Conservation (phyloP, 1,284 basidiomycete species). For the Austroboletus niveus region DNA sequence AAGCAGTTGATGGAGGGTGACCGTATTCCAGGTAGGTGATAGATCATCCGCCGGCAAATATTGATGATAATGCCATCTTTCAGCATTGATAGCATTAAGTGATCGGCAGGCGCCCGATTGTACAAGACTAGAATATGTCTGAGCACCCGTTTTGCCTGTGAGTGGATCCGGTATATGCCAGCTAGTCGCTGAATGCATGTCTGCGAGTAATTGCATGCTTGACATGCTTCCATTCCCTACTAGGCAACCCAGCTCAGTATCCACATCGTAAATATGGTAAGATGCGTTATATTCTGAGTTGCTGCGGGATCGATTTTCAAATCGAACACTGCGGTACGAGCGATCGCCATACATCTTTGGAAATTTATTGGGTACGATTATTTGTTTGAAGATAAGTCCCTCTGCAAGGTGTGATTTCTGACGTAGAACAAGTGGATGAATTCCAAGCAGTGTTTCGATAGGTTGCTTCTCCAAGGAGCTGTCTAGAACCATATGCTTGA, state of each 20-base stretch:
- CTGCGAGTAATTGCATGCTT: slow-evolving; percentile 39
- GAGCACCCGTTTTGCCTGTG: slow-evolving; percentile 43
- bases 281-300: too few species aligned
- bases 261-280: slow-evolving; percentile 40
- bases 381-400: slow-evolving; percentile 19
- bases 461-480: too few species aligned
- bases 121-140: slow-evolving; percentile 43
- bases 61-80: too few species aligned
- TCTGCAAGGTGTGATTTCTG: slow-evolving; percentile 10
- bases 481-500: too few species aligned
- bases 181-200: slow-evolving; percentile 47
- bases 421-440: slow-evolving; percentile 37
- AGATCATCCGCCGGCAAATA: too few species aligned
- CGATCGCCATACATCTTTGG: too few species aligned
- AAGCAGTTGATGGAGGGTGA: too few species aligned
- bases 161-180: slow-evolving; percentile 41
- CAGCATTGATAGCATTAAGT: too few species aligned
- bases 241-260: slow-evolving; percentile 40
- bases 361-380: slow-evolving; percentile 34
- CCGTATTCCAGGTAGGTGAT: too few species aligned
- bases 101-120: slow-evolving; percentile 16
- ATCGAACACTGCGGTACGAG: background rate
- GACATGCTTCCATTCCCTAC: slow-evolving; percentile 32
- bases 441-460: background rate
- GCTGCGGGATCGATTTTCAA: background rate